phyloP scores from a whole-genome alignment of 257 asterid species.

The Fraxinus americana region DNA sequence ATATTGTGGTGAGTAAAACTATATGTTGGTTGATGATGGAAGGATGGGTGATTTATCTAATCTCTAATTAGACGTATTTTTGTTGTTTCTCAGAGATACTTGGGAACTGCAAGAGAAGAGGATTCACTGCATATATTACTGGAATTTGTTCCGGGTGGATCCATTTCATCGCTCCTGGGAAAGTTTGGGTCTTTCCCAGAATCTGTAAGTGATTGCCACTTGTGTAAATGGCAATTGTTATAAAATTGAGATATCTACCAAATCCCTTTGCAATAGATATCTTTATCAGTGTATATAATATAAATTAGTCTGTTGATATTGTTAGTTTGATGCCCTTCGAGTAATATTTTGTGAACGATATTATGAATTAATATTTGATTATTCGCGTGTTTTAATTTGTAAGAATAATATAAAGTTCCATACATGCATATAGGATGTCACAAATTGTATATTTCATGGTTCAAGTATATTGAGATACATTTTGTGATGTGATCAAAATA shows the following conservation, averaged over 20 bases:
- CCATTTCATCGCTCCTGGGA: conserved; percentile 94
- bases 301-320: neutral
- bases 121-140: conserved; percentile 84
- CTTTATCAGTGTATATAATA: neutral
- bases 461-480: too few species aligned
- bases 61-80: conserved; percentile 25
- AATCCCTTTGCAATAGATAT: neutral
- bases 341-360: too few species aligned
- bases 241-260: neutral
- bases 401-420: too few species aligned
- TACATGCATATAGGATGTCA: too few species aligned
- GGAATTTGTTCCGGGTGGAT: conserved; percentile 99
- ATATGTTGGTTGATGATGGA: conserved; percentile 10
- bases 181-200: conserved; percentile 97
- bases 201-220: conserved; percentile 63
- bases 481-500: too few species aligned
- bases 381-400: too few species aligned
- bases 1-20: conserved; percentile 80
- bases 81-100: conserved; percentile 70
- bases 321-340: too few species aligned
- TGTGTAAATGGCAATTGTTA: neutral
- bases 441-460: too few species aligned
- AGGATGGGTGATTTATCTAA: neutral
- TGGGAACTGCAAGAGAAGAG: conserved; percentile 95
- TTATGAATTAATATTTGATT: too few species aligned